Evolutionary conservation across 495 filamentous ascomycete genomes (phyloP).

Genomic region (Amphirosellinia nigrospora): DNA sequence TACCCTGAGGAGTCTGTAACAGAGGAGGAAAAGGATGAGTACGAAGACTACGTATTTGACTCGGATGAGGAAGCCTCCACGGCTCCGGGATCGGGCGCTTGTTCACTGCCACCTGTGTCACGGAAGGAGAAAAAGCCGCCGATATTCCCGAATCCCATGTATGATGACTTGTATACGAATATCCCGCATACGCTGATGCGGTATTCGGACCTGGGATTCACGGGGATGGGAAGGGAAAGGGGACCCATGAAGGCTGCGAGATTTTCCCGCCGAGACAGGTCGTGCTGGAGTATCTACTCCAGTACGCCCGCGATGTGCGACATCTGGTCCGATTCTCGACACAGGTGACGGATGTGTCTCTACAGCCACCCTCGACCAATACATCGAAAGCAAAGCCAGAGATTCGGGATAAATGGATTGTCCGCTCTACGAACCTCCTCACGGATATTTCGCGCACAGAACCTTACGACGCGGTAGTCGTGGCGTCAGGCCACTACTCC

Average conservation of each 20-base stretch:
- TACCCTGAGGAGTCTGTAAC: constrained; percentile 24
- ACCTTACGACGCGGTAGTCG: constrained; percentile 79
- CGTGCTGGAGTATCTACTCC: constrained; percentile 74
- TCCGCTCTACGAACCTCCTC: constrained; percentile 49
- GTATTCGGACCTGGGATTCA: constrained; percentile 74
- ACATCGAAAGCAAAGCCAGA: not conserved
- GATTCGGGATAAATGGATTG: constrained; percentile 51
- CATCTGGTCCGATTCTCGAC: constrained; percentile 52
- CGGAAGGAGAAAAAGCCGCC: constrained; percentile 31
- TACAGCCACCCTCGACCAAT: constrained; percentile 20
- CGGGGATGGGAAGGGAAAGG: constrained; percentile 33
- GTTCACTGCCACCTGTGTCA: constrained; percentile 13
- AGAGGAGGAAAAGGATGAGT: constrained; percentile 10
- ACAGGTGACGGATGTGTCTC: constrained; percentile 44
- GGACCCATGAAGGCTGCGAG: constrained; percentile 48
- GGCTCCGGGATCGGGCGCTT: constrained; percentile 24
- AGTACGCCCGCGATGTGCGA: constrained; percentile 71
- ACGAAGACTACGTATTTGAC: constrained; percentile 21
- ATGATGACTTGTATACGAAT: constrained; percentile 83
- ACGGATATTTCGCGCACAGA: constrained; percentile 46
- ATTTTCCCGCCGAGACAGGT: constrained; percentile 73
- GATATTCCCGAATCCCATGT: constrained; percentile 75
- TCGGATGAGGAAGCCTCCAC: constrained; percentile 26
- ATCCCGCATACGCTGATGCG: constrained; percentile 83
- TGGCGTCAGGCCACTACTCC: constrained; percentile 83